phyloP scores from a whole-genome alignment of 306 rosid genomes.

The Benincasa hispida region DNA sequence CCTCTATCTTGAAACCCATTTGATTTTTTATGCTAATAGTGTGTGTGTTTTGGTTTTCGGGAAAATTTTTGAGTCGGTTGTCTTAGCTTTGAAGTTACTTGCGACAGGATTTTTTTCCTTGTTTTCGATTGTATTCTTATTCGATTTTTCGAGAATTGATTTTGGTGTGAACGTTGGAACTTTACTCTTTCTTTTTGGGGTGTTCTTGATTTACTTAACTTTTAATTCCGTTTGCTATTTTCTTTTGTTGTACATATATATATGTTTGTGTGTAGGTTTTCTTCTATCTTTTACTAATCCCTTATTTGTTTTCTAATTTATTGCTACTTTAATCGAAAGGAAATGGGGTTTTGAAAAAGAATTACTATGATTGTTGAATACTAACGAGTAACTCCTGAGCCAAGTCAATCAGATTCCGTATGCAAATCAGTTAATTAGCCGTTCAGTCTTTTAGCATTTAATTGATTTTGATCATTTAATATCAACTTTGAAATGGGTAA shows the following conservation, averaged over 20 bases:
- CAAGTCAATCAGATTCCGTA: background rate
- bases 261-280: background rate
- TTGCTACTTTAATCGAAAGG: background rate
- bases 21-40: background rate
- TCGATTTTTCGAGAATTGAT: background rate
- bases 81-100: background rate
- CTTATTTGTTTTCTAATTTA: background rate
- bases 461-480: background rate
- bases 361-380: background rate
- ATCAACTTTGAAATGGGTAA: background rate
- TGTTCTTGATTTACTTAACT: background rate
- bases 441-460: background rate
- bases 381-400: background rate
- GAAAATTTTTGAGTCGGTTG: background rate
- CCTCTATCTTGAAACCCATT: background rate
- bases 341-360: background rate
- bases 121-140: background rate
- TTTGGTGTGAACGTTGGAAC: background rate
- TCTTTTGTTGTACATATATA: background rate
- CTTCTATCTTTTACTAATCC: background rate
- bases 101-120: background rate
- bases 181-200: background rate
- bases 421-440: background rate
- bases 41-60: background rate
- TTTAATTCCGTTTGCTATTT: background rate